Conservation (phyloP, 176 grass and related monocot species). For the Oryza brachyantha region DNA sequence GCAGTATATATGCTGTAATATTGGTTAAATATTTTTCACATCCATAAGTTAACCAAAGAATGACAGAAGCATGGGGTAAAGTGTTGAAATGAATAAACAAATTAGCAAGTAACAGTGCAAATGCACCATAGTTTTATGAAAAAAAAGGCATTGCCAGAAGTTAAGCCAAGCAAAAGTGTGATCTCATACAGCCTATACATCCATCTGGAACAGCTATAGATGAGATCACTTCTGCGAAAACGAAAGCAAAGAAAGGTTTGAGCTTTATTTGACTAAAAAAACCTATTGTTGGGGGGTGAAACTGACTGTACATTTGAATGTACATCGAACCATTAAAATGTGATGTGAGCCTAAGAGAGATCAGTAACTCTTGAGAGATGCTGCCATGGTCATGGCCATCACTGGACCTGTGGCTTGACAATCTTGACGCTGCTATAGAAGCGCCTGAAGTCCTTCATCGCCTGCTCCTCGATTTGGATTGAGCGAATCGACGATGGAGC, state of each 20-base stretch:
- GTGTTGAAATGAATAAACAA: neutral
- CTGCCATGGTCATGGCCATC: neutral
- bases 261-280: constrained; percentile 35
- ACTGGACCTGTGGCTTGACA: constrained; percentile 68
- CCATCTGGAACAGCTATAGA: constrained; percentile 26
- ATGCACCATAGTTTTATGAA: constrained; percentile 25
- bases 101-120: neutral
- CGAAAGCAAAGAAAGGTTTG: neutral
- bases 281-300: constrained; percentile 25
- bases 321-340: constrained; percentile 40
- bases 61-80: neutral
- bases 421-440: constrained; percentile 93
- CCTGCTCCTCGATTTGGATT: constrained; percentile 95
- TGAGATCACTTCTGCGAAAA: constrained; percentile 25
- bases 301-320: constrained; percentile 64
- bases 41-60: neutral
- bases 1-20: neutral
- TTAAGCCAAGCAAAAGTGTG: constrained; percentile 33
- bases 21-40: neutral
- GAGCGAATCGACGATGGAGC: constrained; percentile 86
- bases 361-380: constrained; percentile 13
- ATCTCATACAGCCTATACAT: constrained; percentile 39
- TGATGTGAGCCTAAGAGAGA: constrained; percentile 30
- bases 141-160: constrained; percentile 13
- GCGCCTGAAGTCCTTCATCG: constrained; percentile 96